phyloP scores from a whole-genome alignment of 2,329 filamentous ascomycete species.

The Plenodomus biglobosus region DNA sequence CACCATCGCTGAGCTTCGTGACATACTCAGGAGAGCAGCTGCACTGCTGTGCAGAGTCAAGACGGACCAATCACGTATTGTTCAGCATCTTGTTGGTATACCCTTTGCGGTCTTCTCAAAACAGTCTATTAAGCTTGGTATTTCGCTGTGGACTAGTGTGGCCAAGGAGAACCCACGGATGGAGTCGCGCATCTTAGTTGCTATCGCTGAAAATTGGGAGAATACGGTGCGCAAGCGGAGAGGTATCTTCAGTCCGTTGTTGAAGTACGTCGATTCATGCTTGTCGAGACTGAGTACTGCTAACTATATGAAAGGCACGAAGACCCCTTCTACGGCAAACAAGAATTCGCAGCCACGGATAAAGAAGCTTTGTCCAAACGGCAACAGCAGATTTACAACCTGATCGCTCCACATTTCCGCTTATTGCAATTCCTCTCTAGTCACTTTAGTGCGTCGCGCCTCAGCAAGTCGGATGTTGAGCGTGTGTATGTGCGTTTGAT shows the following conservation, averaged over 20 bases:
- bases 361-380: conserved; percentile 71
- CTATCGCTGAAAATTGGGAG: conserved; percentile 92
- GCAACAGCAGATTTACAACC: conserved; percentile 77
- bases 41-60: conserved; percentile 79
- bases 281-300: conserved; percentile 5
- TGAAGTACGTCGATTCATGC: conserved; percentile 55
- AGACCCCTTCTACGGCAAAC: conserved; percentile 87
- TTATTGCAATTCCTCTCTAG: conserved; percentile 88
- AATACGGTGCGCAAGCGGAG: conserved; percentile 72
- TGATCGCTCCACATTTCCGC: conserved; percentile 82
- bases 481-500: conserved; percentile 80
- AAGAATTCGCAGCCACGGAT: conserved; percentile 92
- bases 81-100: conserved; percentile 86
- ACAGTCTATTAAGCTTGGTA: conserved; percentile 90
- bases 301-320: conserved; percentile 55
- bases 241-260: conserved; percentile 75
- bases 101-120: conserved; percentile 93
- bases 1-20: conserved; percentile 72
- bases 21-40: conserved; percentile 81
- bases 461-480: conserved; percentile 80
- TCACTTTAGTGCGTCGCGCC: conserved; percentile 90
- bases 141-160: conserved; percentile 94
- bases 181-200: conserved; percentile 80
- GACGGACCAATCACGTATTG: conserved; percentile 74
- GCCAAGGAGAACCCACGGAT: conserved; percentile 93